A percentile compares a stretch with the other conserved stretches of the same genome.
These are phyloP conservation scores for Talaromyces liani DNA, from an alignment of 495 filamentous ascomycete species.

Conservation along the genomic window DNA sequence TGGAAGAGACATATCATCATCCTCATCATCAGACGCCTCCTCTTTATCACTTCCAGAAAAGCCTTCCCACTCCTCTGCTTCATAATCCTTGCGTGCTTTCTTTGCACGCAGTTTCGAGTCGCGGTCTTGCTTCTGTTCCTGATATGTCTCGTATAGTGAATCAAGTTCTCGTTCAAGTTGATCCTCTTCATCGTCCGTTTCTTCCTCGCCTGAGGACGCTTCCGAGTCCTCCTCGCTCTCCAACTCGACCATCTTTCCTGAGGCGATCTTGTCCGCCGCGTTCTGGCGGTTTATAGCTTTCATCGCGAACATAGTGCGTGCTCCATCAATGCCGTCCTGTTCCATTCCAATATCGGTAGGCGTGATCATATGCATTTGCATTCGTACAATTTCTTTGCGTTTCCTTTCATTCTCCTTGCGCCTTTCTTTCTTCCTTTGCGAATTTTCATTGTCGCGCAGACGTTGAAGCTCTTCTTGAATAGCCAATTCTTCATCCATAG, in stretches of 20 bases:
- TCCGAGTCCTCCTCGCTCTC: slow-evolving; percentile 52
- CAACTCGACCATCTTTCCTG: slow-evolving; percentile 64
- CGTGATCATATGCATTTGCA: slow-evolving; percentile 95
- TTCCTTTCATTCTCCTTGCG: slow-evolving; percentile 84
- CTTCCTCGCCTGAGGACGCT: slow-evolving; percentile 51
- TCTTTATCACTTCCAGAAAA: slow-evolving; percentile 61
- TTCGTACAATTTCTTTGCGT: slow-evolving; percentile 78
- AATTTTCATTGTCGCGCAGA: slow-evolving; percentile 66
- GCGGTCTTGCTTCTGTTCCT: slow-evolving; percentile 64
- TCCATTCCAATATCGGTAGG: slow-evolving; percentile 96
- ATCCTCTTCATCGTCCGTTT: slow-evolving; percentile 74
- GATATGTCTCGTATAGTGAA: slow-evolving; percentile 75
- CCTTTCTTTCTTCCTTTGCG: slow-evolving; percentile 70
- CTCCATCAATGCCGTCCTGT: slow-evolving; percentile 67
- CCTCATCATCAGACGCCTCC: slow-evolving; percentile 44
- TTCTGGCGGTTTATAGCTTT: slow-evolving; percentile 70
- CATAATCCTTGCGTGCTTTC: slow-evolving; percentile 72
- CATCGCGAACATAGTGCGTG: slow-evolving; percentile 75
- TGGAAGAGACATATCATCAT: slow-evolving; percentile 42
- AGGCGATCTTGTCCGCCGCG: slow-evolving; percentile 60
- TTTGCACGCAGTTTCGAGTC: slow-evolving; percentile 88
- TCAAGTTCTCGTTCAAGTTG: slow-evolving; percentile 78
- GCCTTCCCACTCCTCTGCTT: slow-evolving; percentile 86
- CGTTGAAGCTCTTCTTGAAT: slow-evolving; percentile 81
- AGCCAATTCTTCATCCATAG: slow-evolving; percentile 89